These are phyloP conservation scores for Glycine tomentella DNA, from an alignment of 306 rosid genomes.

Conservation along the genomic window DNA sequence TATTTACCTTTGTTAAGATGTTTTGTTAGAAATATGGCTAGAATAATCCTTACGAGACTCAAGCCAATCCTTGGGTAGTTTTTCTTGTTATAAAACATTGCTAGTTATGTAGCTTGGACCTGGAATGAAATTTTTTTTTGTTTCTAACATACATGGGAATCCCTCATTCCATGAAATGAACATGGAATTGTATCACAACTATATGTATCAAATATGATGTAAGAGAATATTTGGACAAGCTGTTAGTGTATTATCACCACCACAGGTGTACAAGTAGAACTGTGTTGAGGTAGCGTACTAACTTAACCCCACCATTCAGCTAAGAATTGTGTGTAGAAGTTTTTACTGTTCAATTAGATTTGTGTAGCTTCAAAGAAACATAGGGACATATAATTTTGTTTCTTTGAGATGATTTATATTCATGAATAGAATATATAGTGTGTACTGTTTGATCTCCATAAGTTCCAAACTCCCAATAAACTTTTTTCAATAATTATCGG, in stretches of 20 bases:
- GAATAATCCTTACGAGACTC: not conserved
- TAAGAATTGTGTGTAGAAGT: slow-evolving; percentile 11
- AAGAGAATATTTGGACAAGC: not conserved
- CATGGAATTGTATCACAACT: no score
- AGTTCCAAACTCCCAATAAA: slow-evolving; percentile 1
- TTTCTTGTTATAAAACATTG: not conserved
- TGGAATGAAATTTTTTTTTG: not conserved
- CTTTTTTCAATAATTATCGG: slow-evolving; percentile 26
- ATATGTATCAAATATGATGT: no score
- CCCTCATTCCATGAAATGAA: not conserved
- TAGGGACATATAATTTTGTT: slow-evolving; percentile 13
- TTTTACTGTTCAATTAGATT: slow-evolving; percentile 4
- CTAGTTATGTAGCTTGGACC: not conserved
- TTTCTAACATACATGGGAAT: not conserved
- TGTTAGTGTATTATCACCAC: not conserved
- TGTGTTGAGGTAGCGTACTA: slow-evolving; percentile 10
- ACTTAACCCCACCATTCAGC: not conserved
- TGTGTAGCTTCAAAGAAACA: slow-evolving; percentile 19
- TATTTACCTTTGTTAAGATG: not conserved
- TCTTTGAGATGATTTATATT: slow-evolving; percentile 28
- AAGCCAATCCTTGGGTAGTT: not conserved
- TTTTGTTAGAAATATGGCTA: not conserved
- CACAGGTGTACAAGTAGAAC: not conserved
- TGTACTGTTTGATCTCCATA: not conserved
- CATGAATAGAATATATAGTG: not conserved